phyloP scores from a whole-genome alignment of 495 filamentous ascomycete species.

The Talaromyces liani region DNA sequence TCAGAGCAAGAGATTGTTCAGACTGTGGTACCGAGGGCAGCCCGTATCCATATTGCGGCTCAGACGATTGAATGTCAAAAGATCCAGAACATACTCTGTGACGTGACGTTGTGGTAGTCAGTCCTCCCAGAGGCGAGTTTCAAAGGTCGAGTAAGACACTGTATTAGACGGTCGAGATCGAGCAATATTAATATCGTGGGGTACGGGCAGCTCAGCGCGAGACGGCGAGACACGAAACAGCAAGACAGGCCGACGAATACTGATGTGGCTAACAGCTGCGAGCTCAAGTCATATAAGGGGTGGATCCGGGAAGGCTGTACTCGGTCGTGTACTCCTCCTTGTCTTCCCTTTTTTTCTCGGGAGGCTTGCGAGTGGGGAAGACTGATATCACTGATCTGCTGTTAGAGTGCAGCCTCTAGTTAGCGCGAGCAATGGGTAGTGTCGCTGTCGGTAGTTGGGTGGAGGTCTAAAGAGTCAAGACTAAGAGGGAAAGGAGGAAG shows the following conservation, averaged over 20 bases:
- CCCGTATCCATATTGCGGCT: slow-evolving; percentile 4
- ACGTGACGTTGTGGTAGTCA: not conserved
- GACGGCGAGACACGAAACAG: not conserved
- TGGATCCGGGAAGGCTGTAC: not conserved
- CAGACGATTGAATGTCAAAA: not conserved
- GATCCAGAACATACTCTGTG: slow-evolving; percentile 7
- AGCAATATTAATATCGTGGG: not conserved
- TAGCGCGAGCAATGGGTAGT: not conserved
- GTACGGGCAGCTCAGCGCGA: not conserved
- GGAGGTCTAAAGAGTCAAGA: not conserved
- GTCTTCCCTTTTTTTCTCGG: slow-evolving; percentile 1
- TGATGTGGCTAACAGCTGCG: not conserved
- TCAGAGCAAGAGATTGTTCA: not conserved
- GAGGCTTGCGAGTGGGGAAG: slow-evolving; percentile 10
- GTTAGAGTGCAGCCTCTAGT: slow-evolving; percentile 3
- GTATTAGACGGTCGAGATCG: not conserved
- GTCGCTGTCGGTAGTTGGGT: not conserved
- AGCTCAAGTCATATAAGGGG: not conserved
- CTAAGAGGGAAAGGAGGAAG: slow-evolving; percentile 12
- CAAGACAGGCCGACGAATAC: not conserved
- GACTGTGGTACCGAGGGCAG: not conserved
- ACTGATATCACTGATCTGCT: slow-evolving; percentile 24
- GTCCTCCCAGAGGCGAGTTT: not conserved
- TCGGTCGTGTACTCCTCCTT: not conserved
- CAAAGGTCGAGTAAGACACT: not conserved